phyloP scores from a whole-genome alignment of 257 asterid genomes.

The Eucommia ulmoides region DNA sequence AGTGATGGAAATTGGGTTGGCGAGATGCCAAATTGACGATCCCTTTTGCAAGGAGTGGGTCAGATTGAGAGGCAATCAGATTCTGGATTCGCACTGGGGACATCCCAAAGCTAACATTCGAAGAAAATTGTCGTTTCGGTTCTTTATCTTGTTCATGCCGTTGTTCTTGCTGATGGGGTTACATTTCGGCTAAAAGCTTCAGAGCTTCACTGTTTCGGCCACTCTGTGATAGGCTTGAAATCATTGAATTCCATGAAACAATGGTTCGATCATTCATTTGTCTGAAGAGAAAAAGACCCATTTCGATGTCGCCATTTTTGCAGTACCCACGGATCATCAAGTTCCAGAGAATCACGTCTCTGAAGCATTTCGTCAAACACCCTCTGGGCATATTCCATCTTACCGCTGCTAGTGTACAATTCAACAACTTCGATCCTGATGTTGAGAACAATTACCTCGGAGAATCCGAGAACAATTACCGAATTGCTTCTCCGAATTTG shows the following conservation, averaged over 20 bases:
- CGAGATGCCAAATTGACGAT: slow-evolving; percentile 71
- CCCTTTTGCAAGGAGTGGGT: slow-evolving; percentile 84
- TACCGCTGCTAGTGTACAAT: background rate
- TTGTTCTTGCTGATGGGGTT: too few relatives aligned
- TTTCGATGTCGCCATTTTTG: background rate
- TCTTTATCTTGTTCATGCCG: slow-evolving; percentile 13
- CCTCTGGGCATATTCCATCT: slow-evolving; percentile 1
- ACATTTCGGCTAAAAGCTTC: background rate
- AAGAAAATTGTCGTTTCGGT: slow-evolving; percentile 15
- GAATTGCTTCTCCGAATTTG: background rate
- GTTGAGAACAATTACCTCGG: background rate
- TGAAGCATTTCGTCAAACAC: slow-evolving; percentile 31
- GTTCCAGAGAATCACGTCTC: slow-evolving; percentile 36
- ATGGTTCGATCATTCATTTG: background rate
- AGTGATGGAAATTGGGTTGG: slow-evolving; percentile 57
- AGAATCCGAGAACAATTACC: background rate
- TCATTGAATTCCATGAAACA: background rate
- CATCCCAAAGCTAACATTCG: slow-evolving; percentile 7
- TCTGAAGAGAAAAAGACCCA: background rate
- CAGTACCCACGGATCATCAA: slow-evolving; percentile 32
- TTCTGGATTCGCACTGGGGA: slow-evolving; percentile 63
- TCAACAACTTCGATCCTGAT: background rate
- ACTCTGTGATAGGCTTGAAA: background rate
- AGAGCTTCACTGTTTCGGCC: background rate
- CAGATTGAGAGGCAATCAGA: slow-evolving; percentile 58